Conservation (phyloP, 495 filamentous ascomycete genomes). For the Neurospora sp. region DNA sequence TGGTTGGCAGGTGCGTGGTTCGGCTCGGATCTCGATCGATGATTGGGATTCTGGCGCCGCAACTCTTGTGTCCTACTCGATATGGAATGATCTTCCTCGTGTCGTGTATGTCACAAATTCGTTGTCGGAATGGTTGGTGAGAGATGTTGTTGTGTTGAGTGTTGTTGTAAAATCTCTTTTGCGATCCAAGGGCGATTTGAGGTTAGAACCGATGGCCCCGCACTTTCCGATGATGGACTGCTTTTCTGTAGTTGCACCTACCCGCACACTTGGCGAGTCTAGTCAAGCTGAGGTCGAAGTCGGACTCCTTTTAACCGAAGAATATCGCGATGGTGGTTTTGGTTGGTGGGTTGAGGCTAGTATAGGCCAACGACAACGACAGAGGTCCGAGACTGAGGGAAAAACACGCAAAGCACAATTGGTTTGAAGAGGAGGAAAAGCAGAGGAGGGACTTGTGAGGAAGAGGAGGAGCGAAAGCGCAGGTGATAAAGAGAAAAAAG, state of each 20-base stretch:
- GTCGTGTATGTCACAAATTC: neutral
- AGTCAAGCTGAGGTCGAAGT: neutral
- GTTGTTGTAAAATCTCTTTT: neutral
- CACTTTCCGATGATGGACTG: neutral
- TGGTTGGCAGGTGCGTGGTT: neutral
- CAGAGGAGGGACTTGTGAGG: neutral
- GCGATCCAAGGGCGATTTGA: neutral
- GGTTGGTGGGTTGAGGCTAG: neutral
- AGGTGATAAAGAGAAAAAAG: neutral
- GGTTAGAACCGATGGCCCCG: neutral
- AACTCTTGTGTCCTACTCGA: neutral
- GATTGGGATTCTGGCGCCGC: neutral
- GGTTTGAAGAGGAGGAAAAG: slow-evolving; percentile 11
- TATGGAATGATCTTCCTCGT: neutral
- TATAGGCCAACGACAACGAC: neutral
- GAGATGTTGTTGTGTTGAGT: neutral
- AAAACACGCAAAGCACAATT: neutral
- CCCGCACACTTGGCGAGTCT: neutral
- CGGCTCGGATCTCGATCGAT: neutral
- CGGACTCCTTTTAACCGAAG: neutral
- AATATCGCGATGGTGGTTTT: neutral
- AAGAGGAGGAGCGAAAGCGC: slow-evolving; percentile 1
- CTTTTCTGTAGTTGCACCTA: neutral
- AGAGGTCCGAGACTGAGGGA: neutral
- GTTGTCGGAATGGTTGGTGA: neutral